phyloP scores from a whole-genome alignment of 441 rosid species.

The Syzygium malaccense region DNA sequence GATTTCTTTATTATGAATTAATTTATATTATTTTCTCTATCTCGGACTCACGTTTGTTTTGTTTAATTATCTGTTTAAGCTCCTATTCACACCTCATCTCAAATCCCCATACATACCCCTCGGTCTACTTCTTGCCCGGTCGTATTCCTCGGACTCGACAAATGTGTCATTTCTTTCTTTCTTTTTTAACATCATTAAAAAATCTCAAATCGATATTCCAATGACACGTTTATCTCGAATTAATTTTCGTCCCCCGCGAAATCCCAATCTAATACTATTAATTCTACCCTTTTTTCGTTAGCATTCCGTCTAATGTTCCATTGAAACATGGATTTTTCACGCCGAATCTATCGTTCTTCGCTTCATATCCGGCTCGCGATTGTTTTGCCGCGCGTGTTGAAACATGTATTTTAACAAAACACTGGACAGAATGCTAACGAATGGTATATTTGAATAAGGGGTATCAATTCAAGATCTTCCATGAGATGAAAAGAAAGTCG shows the following conservation, averaged over 20 bases:
- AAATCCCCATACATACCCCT: background rate
- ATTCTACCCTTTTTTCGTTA: fast-evolving
- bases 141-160: background rate
- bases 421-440: fast-evolving
- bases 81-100: background rate
- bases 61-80: background rate
- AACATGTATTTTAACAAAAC: background rate
- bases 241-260: fast-evolving
- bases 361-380: fast-evolving
- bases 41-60: background rate
- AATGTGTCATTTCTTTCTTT: background rate
- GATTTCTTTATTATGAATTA: background rate
- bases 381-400: fast-evolving
- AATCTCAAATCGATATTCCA: background rate
- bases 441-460: fast-evolving
- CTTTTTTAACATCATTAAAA: background rate
- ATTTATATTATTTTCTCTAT: background rate
- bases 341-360: fast-evolving
- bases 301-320: background rate
- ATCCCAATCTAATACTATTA: fast-evolving
- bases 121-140: background rate
- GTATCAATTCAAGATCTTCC: fast-evolving
- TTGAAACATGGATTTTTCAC: background rate
- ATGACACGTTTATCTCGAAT: fast-evolving
- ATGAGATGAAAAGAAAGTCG: background rate